These are phyloP conservation scores for Pichia heedii DNA, from an alignment of 805 yeast species.

Conservation along the genomic window DNA sequence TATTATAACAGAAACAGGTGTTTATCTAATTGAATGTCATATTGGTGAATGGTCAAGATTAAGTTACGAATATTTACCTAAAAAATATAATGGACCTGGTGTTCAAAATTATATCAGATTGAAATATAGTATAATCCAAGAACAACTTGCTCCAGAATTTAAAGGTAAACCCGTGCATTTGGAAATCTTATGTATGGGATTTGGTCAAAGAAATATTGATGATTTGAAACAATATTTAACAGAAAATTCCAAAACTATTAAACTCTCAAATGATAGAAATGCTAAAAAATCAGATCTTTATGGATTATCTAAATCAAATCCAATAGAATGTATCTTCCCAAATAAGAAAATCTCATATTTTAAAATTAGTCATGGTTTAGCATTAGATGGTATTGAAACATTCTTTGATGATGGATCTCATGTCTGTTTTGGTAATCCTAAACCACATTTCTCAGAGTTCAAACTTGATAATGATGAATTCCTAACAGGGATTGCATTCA, in stretches of 20 bases:
- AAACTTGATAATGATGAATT: slow-evolving; percentile 47
- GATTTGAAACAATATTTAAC: slow-evolving; percentile 34
- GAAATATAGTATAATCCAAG: slow-evolving; percentile 37
- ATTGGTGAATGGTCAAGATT: slow-evolving; percentile 52
- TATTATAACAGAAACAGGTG: slow-evolving; percentile 53
- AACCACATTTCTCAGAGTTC: slow-evolving; percentile 45
- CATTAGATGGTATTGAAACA: slow-evolving; percentile 75
- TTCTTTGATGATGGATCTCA: slow-evolving; percentile 23
- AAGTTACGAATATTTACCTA: slow-evolving; percentile 54
- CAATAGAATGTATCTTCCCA: slow-evolving; percentile 12
- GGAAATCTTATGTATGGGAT: slow-evolving; percentile 50
- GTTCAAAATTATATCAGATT: slow-evolving; percentile 45
- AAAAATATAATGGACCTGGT: slow-evolving; percentile 48
- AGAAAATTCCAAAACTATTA: slow-evolving; percentile 15
- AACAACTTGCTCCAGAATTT: slow-evolving; percentile 27
- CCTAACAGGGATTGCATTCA: slow-evolving; percentile 49
- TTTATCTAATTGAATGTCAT: slow-evolving; percentile 65
- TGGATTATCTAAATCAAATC: slow-evolving; percentile 19
- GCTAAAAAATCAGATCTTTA: slow-evolving; percentile 17
- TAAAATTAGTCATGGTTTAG: slow-evolving; percentile 63
- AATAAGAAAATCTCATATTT: slow-evolving; percentile 34
- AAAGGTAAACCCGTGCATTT: slow-evolving; percentile 35
- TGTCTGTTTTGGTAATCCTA: slow-evolving; percentile 43
- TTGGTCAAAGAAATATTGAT: slow-evolving; percentile 45
- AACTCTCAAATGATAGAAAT: slow-evolving; percentile 9